Base-by-base conservation (phyloP, 148 eudicot genomes). In the Silene latifolia region DNA sequence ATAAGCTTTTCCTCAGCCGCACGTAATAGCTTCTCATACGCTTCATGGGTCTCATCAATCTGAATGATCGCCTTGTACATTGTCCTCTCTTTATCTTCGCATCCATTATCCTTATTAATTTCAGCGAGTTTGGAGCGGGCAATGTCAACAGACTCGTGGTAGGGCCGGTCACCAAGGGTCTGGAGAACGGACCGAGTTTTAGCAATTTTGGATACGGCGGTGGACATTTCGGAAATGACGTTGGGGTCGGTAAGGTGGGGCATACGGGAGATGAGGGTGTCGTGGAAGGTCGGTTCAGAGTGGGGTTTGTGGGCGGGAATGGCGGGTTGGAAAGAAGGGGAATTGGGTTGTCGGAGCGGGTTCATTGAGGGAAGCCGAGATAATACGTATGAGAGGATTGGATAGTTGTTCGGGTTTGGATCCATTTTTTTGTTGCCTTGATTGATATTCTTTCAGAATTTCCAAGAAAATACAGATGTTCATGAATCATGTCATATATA, bases 321-420 rank as follows among this genome's bases (percentile, higher is more conserved):
- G 0, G 78, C 83, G 4, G 89, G 93, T 39, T 81, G 84, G n/a
- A n/a, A n/a, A n/a, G n/a, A n/a, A n/a, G 61, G 84, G 61, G 3
- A 76, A 27, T 47, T 77, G 25, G 85, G 12, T 27, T 44, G 73
- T n/a, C 79, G 86, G 18, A 70, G 61, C 51, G 79, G 79, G 17
- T 74, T 72, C 64, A 88, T 42, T 20, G 85, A 72, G 58, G 97
- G 94, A 48, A 93, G 76, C 13, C 85, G 91, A 21, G 87, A 68
- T 88, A 93, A 80, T 73, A 91, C 88, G 80, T 89, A 87, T 48
- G 92, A 85, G 62, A 93, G 89, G 67, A 93, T 78, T 17, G 98
- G 98, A 81, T 80, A 91, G 46, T 76, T 78, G 1, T 69, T 85
- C 3, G 91, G 93, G 68, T 80, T 88, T 42, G 93, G 88, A 78